phyloP scores from a whole-genome alignment of 768 basidiomycete genomes.

The Imleria badia region DNA sequence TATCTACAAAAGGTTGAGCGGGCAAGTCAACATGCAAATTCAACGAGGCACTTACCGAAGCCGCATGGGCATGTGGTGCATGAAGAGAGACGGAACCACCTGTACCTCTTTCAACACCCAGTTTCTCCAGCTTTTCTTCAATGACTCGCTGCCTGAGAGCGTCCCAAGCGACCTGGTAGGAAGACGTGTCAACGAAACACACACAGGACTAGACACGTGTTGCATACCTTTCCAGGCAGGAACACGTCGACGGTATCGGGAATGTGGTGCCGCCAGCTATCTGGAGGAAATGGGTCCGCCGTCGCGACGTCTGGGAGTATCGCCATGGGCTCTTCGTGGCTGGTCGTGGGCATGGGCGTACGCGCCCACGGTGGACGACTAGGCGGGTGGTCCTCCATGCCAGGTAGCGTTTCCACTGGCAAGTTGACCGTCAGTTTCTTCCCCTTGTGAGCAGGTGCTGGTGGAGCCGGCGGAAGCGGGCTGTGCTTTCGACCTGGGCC shows the following conservation, averaged over 20 bases:
- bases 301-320: constrained; percentile 40
- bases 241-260: constrained; percentile 77
- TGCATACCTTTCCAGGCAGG: constrained; percentile 71
- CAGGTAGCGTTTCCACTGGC: constrained; percentile 60
- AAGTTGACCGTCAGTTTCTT: constrained; percentile 74
- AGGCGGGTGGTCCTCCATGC: constrained; percentile 38
- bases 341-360: constrained; percentile 45
- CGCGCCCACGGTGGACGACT: constrained; percentile 61
- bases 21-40: constrained; percentile 15
- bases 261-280: constrained; percentile 54
- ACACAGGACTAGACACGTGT: constrained; percentile 7
- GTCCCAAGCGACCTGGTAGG: constrained; percentile 68
- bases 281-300: constrained; percentile 62
- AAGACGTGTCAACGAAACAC: constrained; percentile 5
- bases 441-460: constrained; percentile 41
- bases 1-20: constrained; percentile 48
- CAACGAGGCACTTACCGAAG: constrained; percentile 60
- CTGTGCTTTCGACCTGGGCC: constrained; percentile 77
- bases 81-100: constrained; percentile 56
- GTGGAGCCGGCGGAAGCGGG: constrained; percentile 48
- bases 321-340: constrained; percentile 28
- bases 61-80: constrained; percentile 78
- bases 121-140: constrained; percentile 76
- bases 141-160: constrained; percentile 66
- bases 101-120: constrained; percentile 72